phyloP scores from a whole-genome alignment of 148 eudicot genomes.

The Vaccinium vitisidaea region DNA sequence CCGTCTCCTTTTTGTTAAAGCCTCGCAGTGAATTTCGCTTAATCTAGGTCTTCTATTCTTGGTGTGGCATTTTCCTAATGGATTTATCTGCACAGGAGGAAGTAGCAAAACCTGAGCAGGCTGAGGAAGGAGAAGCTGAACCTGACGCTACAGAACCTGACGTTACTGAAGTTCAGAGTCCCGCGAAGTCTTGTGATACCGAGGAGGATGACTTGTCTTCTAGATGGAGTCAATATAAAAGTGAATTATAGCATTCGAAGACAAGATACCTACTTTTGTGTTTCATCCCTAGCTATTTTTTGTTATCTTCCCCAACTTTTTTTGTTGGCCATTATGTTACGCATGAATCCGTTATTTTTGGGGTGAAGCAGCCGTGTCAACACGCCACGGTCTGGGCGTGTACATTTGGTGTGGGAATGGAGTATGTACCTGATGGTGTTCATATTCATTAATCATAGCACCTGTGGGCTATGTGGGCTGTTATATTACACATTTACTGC shows the following conservation, averaged over 20 bases:
- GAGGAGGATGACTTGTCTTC: constrained; percentile 36
- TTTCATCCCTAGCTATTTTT: too few relatives aligned
- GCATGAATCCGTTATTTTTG: not conserved
- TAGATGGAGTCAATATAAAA: constrained; percentile 35
- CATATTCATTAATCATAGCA: too few relatives aligned
- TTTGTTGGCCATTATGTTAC: not conserved
- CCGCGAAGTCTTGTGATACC: constrained; percentile 30
- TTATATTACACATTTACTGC: not conserved
- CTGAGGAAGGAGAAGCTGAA: constrained; percentile 27
- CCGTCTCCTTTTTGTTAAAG: not conserved
- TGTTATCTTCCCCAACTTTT: not conserved
- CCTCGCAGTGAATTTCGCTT: not conserved
- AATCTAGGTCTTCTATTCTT: not conserved
- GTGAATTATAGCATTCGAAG: constrained; percentile 28
- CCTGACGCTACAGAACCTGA: constrained; percentile 9
- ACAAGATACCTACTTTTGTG: not conserved
- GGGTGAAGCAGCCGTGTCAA: too few relatives aligned
- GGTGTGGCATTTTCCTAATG: not conserved
- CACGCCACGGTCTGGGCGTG: too few relatives aligned
- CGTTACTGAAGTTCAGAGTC: constrained; percentile 24
- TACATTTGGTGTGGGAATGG: too few relatives aligned
- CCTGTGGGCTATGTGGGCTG: not conserved
- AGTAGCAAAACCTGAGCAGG: constrained; percentile 34
- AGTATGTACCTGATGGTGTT: too few relatives aligned
- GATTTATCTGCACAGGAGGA: constrained; percentile 26